Evolutionary conservation across 805 yeast species (phyloP).

Genomic region (Nakazawaea ambrosiae): DNA sequence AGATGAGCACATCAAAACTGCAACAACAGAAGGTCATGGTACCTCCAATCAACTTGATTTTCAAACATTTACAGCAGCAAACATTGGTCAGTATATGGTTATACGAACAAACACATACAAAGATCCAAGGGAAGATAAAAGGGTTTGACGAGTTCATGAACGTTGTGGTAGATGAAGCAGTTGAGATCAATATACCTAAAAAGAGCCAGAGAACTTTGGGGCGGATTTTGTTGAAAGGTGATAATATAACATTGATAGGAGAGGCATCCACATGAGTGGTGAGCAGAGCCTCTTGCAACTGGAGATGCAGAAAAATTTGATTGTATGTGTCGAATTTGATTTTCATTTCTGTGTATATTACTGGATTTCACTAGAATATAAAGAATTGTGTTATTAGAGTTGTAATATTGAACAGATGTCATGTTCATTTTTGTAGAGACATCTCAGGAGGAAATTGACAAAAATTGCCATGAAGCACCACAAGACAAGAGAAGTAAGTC

Average conservation of each 20-base stretch:
- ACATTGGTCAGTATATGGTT: conserved; percentile 80
- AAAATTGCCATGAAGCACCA: no score
- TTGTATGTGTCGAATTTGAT: no score
- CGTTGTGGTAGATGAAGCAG: conserved; percentile 50
- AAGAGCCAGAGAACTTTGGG: conserved; percentile 53
- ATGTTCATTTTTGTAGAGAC: no score
- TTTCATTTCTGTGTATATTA: no score
- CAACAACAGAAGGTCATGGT: conserved; percentile 44
- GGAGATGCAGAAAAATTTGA: no score
- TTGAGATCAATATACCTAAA: conserved; percentile 55
- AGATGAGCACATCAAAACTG: background rate
- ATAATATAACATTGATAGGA: conserved; percentile 73
- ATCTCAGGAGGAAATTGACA: no score
- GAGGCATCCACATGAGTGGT: conserved; percentile 3
- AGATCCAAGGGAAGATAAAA: conserved; percentile 76
- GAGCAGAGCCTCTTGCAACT: no score
- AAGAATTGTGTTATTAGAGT: no score
- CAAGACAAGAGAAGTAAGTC: no score
- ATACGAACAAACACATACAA: conserved; percentile 70
- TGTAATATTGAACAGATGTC: no score
- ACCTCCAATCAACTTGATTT: conserved; percentile 90
- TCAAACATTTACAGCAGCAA: conserved; percentile 80
- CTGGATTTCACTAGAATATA: no score
- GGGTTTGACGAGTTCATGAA: conserved; percentile 99
- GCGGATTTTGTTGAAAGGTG: conserved; percentile 82